Conservation (phyloP, 2,329 filamentous ascomycete species). For the Paraphaeosphaeria sporulosa region DNA sequence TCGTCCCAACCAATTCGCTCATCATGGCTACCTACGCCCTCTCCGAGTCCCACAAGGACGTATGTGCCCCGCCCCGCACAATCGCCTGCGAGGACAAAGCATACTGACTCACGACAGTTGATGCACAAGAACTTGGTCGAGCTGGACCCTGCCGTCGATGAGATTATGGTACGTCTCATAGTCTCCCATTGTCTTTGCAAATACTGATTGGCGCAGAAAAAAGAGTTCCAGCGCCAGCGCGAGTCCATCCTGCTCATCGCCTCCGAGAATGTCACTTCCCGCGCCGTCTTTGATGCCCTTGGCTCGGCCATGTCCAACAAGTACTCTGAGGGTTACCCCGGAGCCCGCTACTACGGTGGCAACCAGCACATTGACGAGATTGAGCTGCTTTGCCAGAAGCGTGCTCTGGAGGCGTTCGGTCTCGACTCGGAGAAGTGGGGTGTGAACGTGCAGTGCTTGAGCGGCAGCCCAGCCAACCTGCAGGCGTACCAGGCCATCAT, state of each 20-base stretch:
- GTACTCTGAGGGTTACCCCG: slow-evolving; percentile 98
- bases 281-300: slow-evolving; percentile 55
- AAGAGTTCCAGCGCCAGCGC: slow-evolving; percentile 94
- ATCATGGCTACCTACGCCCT: slow-evolving; percentile 66
- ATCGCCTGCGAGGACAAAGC: slow-evolving; percentile 19
- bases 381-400: slow-evolving; percentile 87
- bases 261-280: slow-evolving; percentile 52
- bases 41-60: slow-evolving; percentile 70
- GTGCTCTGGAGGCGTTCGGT: slow-evolving; percentile 86
- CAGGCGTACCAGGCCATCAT: slow-evolving; percentile 98
- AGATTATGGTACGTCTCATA: slow-evolving; percentile 82
- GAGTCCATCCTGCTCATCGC: slow-evolving; percentile 81
- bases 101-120: slow-evolving; percentile 69
- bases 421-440: slow-evolving; percentile 89
- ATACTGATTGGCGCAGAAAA: slow-evolving; percentile 65
- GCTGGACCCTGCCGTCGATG: slow-evolving; percentile 89
- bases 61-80: slow-evolving; percentile 50
- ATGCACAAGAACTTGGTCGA: slow-evolving; percentile 94
- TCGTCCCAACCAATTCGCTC: slow-evolving; percentile 21
- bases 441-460: slow-evolving; percentile 88
- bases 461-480: slow-evolving; percentile 93
- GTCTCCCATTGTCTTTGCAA: not conserved
- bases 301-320: slow-evolving; percentile 76
- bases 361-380: slow-evolving; percentile 96
- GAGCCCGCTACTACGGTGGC: slow-evolving; percentile 94